A percentile compares a stretch with the other conserved stretches of the same genome.
phyloP scores from a whole-genome alignment of 495 filamentous ascomycete genomes.

The Mycothermus thermophilus region DNA sequence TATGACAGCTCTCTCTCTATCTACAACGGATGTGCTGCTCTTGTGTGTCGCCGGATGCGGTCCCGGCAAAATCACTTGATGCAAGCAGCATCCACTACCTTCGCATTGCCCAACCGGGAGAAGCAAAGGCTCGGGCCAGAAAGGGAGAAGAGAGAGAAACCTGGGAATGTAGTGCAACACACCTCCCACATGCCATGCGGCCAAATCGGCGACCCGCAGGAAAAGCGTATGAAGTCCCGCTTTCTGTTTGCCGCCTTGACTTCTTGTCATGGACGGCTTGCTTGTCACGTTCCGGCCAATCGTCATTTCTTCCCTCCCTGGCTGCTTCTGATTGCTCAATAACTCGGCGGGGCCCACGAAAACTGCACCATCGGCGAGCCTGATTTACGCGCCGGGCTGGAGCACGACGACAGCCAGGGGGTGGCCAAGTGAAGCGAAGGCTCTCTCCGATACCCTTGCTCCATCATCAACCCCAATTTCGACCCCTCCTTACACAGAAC shows the following conservation, averaged over 20 bases:
- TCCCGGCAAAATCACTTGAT: constrained; percentile 14
- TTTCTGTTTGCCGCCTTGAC: no score
- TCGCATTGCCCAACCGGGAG: constrained; percentile 16
- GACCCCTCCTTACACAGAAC: no score
- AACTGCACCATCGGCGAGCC: constrained; percentile 28
- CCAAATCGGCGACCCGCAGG: constrained; percentile 24
- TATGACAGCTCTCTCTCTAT: constrained; percentile 3
- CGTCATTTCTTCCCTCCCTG: constrained; percentile 18
- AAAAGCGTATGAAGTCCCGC: background rate
- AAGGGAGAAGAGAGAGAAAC: no score
- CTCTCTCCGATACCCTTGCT: no score
- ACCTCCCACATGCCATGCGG: constrained; percentile 22
- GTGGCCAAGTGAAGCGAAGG: no score
- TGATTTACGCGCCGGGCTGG: constrained; percentile 37
- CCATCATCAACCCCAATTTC: no score
- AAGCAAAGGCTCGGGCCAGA: constrained; percentile 19
- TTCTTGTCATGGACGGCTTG: constrained; percentile 8
- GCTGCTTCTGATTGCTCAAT: constrained; percentile 32
- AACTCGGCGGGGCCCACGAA: constrained; percentile 20
- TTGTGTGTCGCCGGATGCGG: no score
- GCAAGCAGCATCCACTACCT: constrained; percentile 12
- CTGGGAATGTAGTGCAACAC: constrained; percentile 22
- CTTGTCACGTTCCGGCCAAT: constrained; percentile 26
- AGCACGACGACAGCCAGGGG: constrained; percentile 21
- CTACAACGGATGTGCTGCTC: no score